Evolutionary conservation across 192 early-diverging fungal genomes (phyloP), one percentile per base, ranked within the genome.

Genomic region (Gigaspora rosea): DNA sequence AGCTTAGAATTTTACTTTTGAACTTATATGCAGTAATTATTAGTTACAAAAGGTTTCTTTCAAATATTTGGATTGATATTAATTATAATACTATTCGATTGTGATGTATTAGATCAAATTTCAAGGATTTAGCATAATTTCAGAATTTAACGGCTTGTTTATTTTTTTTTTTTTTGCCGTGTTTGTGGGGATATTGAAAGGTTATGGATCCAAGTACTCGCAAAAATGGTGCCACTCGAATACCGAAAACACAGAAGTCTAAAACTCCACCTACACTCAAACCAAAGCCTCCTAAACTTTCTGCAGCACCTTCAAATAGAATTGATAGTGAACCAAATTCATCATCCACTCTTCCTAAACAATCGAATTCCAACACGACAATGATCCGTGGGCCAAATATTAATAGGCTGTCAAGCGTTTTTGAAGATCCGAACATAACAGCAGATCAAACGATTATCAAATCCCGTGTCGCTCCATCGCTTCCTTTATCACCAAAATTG

Each of bases 361-460:
- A 47, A 27, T 41, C 15, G 36, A 65, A 8, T 65, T 7, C 41
- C 4, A 41, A 41, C 41, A 65, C 32, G 8, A 54, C n/a, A 69
- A 8, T 27, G 22, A 22, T 12, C 33, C 62, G 64, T 22, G 75
- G 75, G 1, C 18, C 75, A 54, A 76, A 76, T 46, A 49, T 76
- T 59, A 54, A 76, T 76, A 76, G 64, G 35, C 10, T 76, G n/a
- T 76, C 75, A 52, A 62, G 51, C 49, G 33, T 67, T 15, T 76
- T 76, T 46, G 75, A 76, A 16, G 56, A 76, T 76, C 20, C 35
- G 18, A 71, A 71, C 7, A 3, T 41, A 41, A 41, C 41, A 41
- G 41, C 41, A 33, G 47, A 71, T 51, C 22, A 13, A 50, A 52
- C 5, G 10, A 36, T 10, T 11, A 0, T 12, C 3, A 72, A 72